Conservation (phyloP, 768 basidiomycete species). For the Chalciporus piperatus region DNA sequence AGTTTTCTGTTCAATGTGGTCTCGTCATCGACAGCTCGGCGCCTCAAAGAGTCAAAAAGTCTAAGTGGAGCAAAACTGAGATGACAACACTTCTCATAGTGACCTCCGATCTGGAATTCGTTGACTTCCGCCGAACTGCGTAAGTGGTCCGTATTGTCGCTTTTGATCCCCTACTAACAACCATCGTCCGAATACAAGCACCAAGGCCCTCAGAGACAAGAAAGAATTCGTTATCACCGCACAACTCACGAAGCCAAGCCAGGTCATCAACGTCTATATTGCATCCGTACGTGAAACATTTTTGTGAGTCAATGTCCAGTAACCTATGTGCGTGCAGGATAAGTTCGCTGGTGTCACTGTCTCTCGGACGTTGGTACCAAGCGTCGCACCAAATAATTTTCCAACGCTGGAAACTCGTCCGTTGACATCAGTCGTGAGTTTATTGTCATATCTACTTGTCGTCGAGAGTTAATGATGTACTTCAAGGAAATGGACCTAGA, state of each 20-base stretch:
- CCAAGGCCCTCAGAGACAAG: slow-evolving; percentile 56
- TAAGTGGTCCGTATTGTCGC: slow-evolving; percentile 32
- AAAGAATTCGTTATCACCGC: slow-evolving; percentile 62
- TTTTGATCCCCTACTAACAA: slow-evolving; percentile 5
- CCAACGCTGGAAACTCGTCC: slow-evolving; percentile 74
- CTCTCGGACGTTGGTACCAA: slow-evolving; percentile 54
- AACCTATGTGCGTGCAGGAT: slow-evolving; percentile 49
- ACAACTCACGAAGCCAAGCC: slow-evolving; percentile 71
- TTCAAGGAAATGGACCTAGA: slow-evolving; percentile 62
- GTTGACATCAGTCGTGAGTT: slow-evolving; percentile 51
- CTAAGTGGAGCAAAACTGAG: slow-evolving; percentile 43
- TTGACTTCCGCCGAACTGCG: slow-evolving; percentile 82
- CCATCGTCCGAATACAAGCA: slow-evolving; percentile 41
- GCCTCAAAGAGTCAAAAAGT: slow-evolving; percentile 43
- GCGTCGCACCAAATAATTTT: slow-evolving; percentile 50
- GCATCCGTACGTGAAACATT: slow-evolving; percentile 48
- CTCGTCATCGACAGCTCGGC: slow-evolving; percentile 34
- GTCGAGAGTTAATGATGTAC: slow-evolving; percentile 3
- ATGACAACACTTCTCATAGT: slow-evolving; percentile 73
- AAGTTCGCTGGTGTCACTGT: slow-evolving; percentile 65
- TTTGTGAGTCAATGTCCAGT: slow-evolving; percentile 9
- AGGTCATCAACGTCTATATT: slow-evolving; percentile 57
- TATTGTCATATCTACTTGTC: neutral
- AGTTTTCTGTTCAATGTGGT: slow-evolving; percentile 57
- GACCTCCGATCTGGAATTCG: slow-evolving; percentile 69